A percentile compares a stretch with the other conserved stretches of the same genome.
Evolutionary conservation across 1,284 basidiomycete genomes (phyloP).

Genomic region (Rhodotorula sp.): DNA sequence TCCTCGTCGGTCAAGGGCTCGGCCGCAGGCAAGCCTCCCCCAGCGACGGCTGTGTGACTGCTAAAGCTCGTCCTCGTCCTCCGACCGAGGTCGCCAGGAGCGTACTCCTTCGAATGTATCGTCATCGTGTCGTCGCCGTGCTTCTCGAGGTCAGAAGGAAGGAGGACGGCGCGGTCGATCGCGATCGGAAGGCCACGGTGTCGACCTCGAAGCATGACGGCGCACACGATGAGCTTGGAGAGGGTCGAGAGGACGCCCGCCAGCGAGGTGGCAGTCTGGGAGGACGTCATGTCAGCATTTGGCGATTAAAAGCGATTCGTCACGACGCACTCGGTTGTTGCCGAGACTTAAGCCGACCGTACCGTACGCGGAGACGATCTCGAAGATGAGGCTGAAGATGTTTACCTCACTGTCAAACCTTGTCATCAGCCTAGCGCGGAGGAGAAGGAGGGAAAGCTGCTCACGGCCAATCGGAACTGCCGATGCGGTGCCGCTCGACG

Average conservation of each 20-base stretch:
- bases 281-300: not conserved
- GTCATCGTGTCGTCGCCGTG: slow-evolving; percentile 30
- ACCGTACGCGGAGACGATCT: slow-evolving; percentile 86
- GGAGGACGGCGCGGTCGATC: slow-evolving; percentile 67
- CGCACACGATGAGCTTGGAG: slow-evolving; percentile 79
- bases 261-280: slow-evolving; percentile 64
- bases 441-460: not conserved
- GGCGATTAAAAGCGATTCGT: no score
- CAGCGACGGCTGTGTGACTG: not conserved
- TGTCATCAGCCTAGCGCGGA: not conserved
- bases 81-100: not conserved
- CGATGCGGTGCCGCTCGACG: slow-evolving; percentile 66
- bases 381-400: slow-evolving; percentile 57
- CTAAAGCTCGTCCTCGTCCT: not conserved
- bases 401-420: slow-evolving; percentile 22
- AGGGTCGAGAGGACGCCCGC: slow-evolving; percentile 73
- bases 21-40: slow-evolving; percentile 9
- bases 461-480: slow-evolving; percentile 25
- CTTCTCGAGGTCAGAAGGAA: slow-evolving; percentile 46
- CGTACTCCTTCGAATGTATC: slow-evolving; percentile 3
- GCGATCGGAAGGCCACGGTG: slow-evolving; percentile 69
- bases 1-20: slow-evolving; percentile 18
- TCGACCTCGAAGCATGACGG: slow-evolving; percentile 88
- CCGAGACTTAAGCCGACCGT: slow-evolving; percentile 83
- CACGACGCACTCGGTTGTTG: slow-evolving; percentile 48